Evolutionary conservation across 139 green algal genomes (phyloP), one percentile per base, ranked within the genome.

Genomic region (Closterium sp.): DNA sequence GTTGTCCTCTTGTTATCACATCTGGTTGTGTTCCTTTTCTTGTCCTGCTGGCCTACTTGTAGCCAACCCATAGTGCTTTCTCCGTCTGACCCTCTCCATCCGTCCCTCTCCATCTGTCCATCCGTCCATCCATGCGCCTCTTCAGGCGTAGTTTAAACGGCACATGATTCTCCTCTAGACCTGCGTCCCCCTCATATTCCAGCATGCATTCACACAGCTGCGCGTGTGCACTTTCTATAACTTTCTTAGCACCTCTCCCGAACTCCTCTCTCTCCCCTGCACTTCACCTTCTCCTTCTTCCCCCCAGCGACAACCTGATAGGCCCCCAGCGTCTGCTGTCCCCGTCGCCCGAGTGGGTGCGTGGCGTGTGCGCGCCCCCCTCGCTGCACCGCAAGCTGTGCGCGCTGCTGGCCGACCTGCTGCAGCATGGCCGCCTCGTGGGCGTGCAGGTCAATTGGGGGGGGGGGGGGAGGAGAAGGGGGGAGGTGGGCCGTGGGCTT

Each of bases 371-470:
- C 34, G 16, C 38, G 66, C 21, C 35, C 31, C 31, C 21, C 28
- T 12, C 76, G 33, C 34, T 93, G 30, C 69, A 93, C n/a, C 30
- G 6, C 23, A 93, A 93, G 34, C 30, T 92, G 33, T 84, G 66
- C 19, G 76, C 33, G 88, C 88, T 94, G 35, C 89, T 94, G 5
- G 21, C 28, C 30, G 32, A 94, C 19, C 69, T 94, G 31, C 12
- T 25, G 88, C 81, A 34, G 83, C n/a, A 66, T 9, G 89, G 89
- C 23, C 76, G 89, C 30, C 69, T 94, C 33, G 90, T 93, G 34
- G 91, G 91, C 10, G 90, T 94, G 33, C 90, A 93, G 90, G 90
- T 93, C 43, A 69, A 69, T 12, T 2, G 7, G 10, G 43, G 10
- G 8, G 43, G 8, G 43, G 43, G 21, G 43, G 43, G 43, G 12